Evolutionary conservation across 2,329 filamentous ascomycete species (phyloP).

Genomic region (Escovopsis sp.): DNA sequence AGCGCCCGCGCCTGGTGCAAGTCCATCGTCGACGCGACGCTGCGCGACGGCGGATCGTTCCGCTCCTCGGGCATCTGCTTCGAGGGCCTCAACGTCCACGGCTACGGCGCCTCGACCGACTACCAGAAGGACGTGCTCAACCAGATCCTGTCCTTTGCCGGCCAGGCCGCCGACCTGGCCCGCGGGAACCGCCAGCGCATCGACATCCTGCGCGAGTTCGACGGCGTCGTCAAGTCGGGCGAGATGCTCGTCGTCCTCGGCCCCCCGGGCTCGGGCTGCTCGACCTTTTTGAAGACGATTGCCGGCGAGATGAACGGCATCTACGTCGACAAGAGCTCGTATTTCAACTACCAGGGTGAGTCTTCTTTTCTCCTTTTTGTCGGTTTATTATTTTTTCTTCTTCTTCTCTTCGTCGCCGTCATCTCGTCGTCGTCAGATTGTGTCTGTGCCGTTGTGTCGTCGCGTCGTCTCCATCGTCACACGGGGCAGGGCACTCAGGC

Average conservation of each 20-base stretch:
- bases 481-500: too few relatives aligned
- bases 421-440: not conserved
- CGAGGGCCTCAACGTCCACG: slow-evolving; percentile 53
- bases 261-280: slow-evolving; percentile 61
- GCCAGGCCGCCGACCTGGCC: slow-evolving; percentile 33
- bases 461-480: too few relatives aligned
- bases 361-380: not conserved
- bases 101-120: slow-evolving; percentile 52
- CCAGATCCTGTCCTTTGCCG: slow-evolving; percentile 37
- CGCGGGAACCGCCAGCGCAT: slow-evolving; percentile 40
- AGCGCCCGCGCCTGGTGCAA: slow-evolving; percentile 44
- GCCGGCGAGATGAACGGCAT: slow-evolving; percentile 74
- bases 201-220: slow-evolving; percentile 53
- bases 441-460: too few relatives aligned
- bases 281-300: slow-evolving; percentile 73
- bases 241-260: slow-evolving; percentile 67
- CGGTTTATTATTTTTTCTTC: not conserved
- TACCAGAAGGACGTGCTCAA: slow-evolving; percentile 56
- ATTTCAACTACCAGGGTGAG: slow-evolving; percentile 69
- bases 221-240: slow-evolving; percentile 53
- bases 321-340: slow-evolving; percentile 51
- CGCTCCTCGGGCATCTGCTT: slow-evolving; percentile 51
- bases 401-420: not conserved
- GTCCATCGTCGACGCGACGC: slow-evolving; percentile 37
- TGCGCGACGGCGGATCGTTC: slow-evolving; percentile 37